Base-by-base conservation (phyloP, 139 green algal species). In the Auxenochlorella pyrenoidosa region DNA sequence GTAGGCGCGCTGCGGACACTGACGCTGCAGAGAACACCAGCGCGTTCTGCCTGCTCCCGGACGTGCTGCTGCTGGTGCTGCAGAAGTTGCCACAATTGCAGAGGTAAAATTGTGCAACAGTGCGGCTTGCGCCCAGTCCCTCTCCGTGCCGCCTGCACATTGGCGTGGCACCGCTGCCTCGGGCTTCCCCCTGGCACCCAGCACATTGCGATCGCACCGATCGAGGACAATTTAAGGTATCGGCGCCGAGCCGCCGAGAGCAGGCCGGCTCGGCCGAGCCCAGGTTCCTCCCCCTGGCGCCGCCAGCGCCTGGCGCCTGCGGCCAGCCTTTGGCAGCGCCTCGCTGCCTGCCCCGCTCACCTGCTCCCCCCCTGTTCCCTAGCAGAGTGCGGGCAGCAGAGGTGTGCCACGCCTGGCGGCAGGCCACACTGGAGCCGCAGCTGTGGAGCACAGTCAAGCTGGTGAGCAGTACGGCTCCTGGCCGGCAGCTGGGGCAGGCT, bases 351-450 rank as follows among this genome's bases (percentile, higher is more conserved):
- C 5, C 36, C 70, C 16, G 5, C 72, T 21, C 38, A 0, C 72
- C 12, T 36, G 18, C 22, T 2, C 12, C 41, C 72, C 38, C 19
- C 66, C 6, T 12, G 6, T 43, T 18, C 40, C 40, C 21, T 36
- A 40, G n/a, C 60, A 85, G 79, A 38, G 59, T 85, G 59, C 79
- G 40, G 2, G 79, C 60, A 0, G 40, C 59, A 1, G 60, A 85
- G 79, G 79, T 85, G 59, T 85, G 79, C 79, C 79, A 38, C 34
- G 26, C 60, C 26, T 85, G 79, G 79, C 59, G 79, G 10, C 59
- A 85, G 12, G 59, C 60, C 58, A 76, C 79, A 28, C 36, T 75
- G 8, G 58, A 36, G 4, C 58, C 79, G 0, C 21, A 41, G 28
- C 79, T 85, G 59, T 85, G 79, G 79, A 58, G 60, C 38, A 40